Evolutionary conservation across 78 protist genomes (phyloP).

Genomic region (Planoprotostelium fungivorum): DNA sequence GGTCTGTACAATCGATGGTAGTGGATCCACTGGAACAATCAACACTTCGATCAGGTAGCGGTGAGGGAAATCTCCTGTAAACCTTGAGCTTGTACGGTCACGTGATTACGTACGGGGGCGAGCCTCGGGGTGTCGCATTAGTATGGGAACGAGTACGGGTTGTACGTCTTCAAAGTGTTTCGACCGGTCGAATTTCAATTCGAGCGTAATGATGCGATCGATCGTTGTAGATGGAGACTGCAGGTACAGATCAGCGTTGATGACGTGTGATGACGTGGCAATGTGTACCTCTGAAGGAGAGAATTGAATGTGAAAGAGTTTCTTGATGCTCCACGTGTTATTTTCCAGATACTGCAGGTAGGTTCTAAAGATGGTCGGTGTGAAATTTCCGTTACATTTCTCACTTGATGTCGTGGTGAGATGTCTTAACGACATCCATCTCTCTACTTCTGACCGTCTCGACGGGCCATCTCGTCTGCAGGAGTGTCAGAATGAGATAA

Average conservation of each 20-base stretch:
- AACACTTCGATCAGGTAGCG: neutral
- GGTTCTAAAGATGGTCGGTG: no score
- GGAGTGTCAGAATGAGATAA: no score
- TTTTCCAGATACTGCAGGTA: no score
- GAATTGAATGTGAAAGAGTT: neutral
- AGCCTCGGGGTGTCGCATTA: neutral
- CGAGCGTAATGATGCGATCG: neutral
- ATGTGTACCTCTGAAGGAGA: neutral
- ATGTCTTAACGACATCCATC: no score
- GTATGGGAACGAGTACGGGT: neutral
- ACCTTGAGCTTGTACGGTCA: neutral
- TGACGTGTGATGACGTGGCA: no score
- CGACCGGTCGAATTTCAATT: neutral
- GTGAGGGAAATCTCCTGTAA: neutral
- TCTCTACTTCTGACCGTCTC: no score
- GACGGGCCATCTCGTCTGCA: no score
- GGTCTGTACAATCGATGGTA: neutral
- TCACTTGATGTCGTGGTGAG: no score
- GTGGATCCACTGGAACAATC: neutral
- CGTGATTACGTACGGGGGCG: neutral
- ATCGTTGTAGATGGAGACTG: no score
- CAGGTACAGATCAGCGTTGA: no score
- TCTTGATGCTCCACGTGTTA: neutral
- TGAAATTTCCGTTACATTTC: no score
- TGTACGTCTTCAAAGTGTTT: neutral